phyloP scores from a whole-genome alignment of 139 green algal species.

The Tetradesmus lagerheimii region DNA sequence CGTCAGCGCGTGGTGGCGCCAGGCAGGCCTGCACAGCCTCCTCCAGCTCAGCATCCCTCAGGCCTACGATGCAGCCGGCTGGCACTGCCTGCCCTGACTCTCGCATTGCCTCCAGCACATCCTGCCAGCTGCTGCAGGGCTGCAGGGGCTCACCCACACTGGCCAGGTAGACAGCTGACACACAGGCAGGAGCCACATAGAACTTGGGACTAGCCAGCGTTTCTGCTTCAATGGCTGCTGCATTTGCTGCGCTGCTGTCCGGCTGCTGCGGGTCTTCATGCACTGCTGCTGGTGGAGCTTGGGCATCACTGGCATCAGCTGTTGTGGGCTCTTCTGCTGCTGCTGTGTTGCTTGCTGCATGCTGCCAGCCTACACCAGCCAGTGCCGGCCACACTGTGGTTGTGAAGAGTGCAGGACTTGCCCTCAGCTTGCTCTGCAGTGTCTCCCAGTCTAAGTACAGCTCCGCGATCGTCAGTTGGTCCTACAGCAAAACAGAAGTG shows the following conservation, averaged over 20 bases:
- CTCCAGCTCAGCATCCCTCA: neutral
- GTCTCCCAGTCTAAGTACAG: constrained; percentile 6
- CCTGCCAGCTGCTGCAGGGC: constrained; percentile 10
- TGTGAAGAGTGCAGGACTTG: neutral
- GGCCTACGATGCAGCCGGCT: neutral
- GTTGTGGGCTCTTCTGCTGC: neutral
- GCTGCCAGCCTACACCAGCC: neutral
- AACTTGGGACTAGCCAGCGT: neutral
- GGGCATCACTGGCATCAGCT: neutral
- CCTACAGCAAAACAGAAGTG: neutral
- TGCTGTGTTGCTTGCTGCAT: neutral
- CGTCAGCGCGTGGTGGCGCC: neutral
- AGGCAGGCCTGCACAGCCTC: neutral
- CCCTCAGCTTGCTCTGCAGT: neutral
- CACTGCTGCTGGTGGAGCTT: neutral
- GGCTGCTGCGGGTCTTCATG: neutral
- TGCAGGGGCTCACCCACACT: neutral
- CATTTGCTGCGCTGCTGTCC: neutral
- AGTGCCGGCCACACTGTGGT: constrained; percentile 4
- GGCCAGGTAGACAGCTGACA: neutral
- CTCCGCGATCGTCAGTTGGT: constrained; percentile 13
- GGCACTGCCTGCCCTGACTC: neutral
- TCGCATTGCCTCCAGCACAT: neutral
- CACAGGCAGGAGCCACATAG: neutral
- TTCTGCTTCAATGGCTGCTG: neutral